Percentiles rank a stretch among this genome's conserved stretches.
These are phyloP conservation scores for Turritis glabra DNA, from an alignment of 345 rosid species.

Conservation along the genomic window DNA sequence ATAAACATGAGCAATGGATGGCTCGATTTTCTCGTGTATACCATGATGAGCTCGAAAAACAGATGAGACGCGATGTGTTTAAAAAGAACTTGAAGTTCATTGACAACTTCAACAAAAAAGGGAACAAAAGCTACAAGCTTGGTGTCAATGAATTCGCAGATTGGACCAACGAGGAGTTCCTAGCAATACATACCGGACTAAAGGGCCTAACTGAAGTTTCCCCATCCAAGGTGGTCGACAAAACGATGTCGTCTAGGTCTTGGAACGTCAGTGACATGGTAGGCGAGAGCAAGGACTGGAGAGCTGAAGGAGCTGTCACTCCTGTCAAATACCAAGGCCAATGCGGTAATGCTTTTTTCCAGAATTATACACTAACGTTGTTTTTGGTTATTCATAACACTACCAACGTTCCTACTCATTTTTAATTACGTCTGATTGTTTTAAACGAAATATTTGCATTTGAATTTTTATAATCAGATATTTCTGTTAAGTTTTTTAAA, in stretches of 20 bases:
- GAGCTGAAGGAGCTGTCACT: conserved; percentile 45
- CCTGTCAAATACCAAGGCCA: conserved; percentile 47
- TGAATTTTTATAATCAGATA: not conserved
- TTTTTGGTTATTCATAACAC: not conserved
- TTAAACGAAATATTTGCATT: not conserved
- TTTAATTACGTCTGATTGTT: not conserved
- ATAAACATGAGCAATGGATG: conserved; percentile 44
- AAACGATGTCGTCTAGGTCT: conserved; percentile 7
- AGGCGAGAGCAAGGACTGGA: conserved; percentile 45
- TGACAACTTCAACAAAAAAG: conserved; percentile 40
- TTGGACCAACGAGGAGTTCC: conserved; percentile 51
- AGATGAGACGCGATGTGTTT: conserved; percentile 41
- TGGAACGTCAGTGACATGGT: conserved; percentile 29
- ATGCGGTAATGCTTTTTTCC: conserved; percentile 39
- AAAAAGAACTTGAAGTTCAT: conserved; percentile 45
- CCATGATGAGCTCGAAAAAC: conserved; percentile 36
- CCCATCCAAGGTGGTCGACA: conserved; percentile 7
- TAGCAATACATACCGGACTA: conserved; percentile 37
- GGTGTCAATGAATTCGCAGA: conserved; percentile 49
- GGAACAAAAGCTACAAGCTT: conserved; percentile 39
- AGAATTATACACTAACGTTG: not conserved
- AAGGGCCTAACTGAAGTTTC: conserved; percentile 18
- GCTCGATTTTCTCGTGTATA: conserved; percentile 35
- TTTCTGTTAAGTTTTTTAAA: not conserved
- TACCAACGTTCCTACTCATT: not conserved